Evolutionary conservation across 2,329 filamentous ascomycete genomes (phyloP).

Genomic region (Acarospora socialis): DNA sequence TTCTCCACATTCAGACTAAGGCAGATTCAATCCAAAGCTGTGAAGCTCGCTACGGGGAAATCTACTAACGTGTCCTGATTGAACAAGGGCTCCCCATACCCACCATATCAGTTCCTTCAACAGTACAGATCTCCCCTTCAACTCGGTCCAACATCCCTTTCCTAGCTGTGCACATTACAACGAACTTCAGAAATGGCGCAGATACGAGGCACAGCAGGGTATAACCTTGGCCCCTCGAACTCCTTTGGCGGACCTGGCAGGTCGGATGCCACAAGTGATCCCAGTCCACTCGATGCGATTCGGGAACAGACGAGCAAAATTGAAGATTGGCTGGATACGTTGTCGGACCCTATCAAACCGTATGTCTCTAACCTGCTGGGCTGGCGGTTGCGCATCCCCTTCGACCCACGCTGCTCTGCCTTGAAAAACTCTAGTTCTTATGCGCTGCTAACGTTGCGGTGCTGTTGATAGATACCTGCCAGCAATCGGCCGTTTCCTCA

Average conservation of each 20-base stretch:
- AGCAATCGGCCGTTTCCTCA: conserved; percentile 89
- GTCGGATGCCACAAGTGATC: conserved; percentile 49
- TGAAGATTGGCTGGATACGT: conserved; percentile 76
- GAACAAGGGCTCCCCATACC: too few relatives aligned
- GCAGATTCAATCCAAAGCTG: too few relatives aligned
- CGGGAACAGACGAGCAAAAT: conserved; percentile 96
- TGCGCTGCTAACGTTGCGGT: too few relatives aligned
- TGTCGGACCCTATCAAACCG: conserved; percentile 89
- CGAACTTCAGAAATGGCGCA: conserved; percentile 29
- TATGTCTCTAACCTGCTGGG: too few relatives aligned
- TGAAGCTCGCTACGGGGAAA: too few relatives aligned
- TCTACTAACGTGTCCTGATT: too few relatives aligned
- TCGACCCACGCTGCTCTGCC: neutral
- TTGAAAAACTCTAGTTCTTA: conserved; percentile 5
- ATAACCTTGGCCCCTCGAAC: conserved; percentile 64
- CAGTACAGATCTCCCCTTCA: too few relatives aligned
- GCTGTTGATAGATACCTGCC: conserved; percentile 60
- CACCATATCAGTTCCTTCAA: too few relatives aligned
- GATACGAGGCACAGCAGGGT: conserved; percentile 58
- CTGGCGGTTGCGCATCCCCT: conserved; percentile 22
- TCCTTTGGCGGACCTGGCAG: conserved; percentile 51
- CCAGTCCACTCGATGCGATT: conserved; percentile 73
- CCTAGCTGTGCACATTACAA: neutral
- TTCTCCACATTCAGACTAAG: too few relatives aligned
- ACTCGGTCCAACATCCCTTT: too few relatives aligned